Evolutionary conservation across 1,284 basidiomycete genomes (phyloP).

Genomic region (Xerocomus amazonicus): DNA sequence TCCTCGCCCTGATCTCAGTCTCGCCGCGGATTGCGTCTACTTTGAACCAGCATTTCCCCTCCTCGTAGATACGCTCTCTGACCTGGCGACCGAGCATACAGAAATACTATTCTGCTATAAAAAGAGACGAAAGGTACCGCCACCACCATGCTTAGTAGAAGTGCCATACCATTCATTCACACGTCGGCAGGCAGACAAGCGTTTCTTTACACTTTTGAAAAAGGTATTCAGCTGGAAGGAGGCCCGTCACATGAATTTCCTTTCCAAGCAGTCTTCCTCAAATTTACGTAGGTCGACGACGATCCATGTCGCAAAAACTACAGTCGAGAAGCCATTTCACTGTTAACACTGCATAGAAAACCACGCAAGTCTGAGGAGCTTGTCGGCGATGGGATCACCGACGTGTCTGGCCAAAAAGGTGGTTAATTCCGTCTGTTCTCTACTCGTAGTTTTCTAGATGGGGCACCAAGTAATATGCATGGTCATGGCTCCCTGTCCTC

Average conservation of each 20-base stretch:
- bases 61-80: conserved; percentile 75
- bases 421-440: conserved; percentile 5
- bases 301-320: conserved; percentile 50
- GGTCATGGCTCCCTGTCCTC: not conserved
- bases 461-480: conserved; percentile 2
- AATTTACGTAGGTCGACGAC: conserved; percentile 43
- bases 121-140: conserved; percentile 79
- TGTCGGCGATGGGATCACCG: not conserved
- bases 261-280: not conserved
- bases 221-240: conserved; percentile 80
- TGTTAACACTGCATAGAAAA: conserved; percentile 44
- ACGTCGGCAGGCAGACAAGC: conserved; percentile 73
- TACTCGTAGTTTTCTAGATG: conserved; percentile 5
- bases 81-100: conserved; percentile 54
- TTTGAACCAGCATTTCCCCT: conserved; percentile 93
- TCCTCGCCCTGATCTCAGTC: conserved; percentile 56
- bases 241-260: conserved; percentile 35
- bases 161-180: conserved; percentile 1
- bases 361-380: not conserved
- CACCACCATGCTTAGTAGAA: not conserved
- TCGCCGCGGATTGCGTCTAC: conserved; percentile 93
- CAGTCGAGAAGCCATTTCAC: conserved; percentile 53
- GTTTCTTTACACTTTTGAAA: conserved; percentile 82
- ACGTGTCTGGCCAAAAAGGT: not conserved
- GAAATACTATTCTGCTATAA: conserved; percentile 91